Evolutionary conservation across 2,329 filamentous ascomycete genomes (phyloP).

Genomic region (Colletotrichum destructivum): DNA sequence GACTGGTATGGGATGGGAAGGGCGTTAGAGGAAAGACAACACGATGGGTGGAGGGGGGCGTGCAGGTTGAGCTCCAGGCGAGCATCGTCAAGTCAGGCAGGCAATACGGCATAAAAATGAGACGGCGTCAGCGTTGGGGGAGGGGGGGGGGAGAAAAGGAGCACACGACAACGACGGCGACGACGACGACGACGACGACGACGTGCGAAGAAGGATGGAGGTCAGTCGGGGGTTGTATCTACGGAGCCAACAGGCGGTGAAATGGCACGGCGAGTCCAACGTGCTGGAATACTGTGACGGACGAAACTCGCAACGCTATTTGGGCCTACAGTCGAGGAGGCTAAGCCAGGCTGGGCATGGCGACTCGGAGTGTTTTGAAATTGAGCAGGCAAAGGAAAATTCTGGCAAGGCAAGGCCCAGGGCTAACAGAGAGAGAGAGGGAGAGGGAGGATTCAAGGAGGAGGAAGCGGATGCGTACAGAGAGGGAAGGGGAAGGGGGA

Average conservation of each 20-base stretch:
- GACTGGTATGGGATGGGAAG: background rate
- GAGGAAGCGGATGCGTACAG: no score
- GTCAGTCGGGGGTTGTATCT: constrained; percentile 27
- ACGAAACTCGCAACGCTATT: background rate
- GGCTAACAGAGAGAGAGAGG: background rate
- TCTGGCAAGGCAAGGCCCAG: background rate
- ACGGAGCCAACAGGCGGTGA: constrained; percentile 29
- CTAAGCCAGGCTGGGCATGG: constrained; percentile 35
- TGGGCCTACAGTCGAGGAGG: background rate
- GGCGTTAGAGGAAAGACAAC: constrained; percentile 9
- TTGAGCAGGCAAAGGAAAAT: constrained; percentile 5
- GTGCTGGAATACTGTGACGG: constrained; percentile 36
- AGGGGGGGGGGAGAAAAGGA: no score
- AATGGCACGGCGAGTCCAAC: constrained; percentile 35
- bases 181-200: constrained; percentile 1
- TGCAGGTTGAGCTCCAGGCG: constrained; percentile 5
- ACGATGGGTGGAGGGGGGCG: constrained; percentile 4
- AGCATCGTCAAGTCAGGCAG: background rate
- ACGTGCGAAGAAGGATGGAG: constrained; percentile 42
- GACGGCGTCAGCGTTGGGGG: background rate
- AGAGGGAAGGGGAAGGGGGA: no score
- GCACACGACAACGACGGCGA: no score
- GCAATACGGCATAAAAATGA: constrained; percentile 11
- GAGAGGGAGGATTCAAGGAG: background rate
- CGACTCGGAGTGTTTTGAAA: constrained; percentile 35